Evolutionary conservation across 2,329 filamentous ascomycete genomes (phyloP), one percentile per base, ranked within the genome.

Genomic region (Colletotrichum limetticola): DNA sequence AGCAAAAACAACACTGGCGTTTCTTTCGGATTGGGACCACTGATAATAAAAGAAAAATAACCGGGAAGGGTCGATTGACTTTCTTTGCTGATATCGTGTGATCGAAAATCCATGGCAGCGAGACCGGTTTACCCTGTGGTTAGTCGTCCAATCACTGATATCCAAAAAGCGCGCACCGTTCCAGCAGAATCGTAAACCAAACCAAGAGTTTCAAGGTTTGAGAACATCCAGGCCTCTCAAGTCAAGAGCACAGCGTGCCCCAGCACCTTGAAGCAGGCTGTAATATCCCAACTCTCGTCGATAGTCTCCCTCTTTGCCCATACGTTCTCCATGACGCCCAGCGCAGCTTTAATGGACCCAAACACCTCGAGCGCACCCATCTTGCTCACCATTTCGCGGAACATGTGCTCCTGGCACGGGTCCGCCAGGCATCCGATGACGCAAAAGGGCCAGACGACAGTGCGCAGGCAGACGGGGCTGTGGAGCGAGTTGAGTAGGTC

Each of bases 281-380:
- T 80, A 56, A 86, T 74, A 66, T 86, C 85, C 85, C 84, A 87
- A 24, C 77, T 81, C 74, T 83, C 82, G 65, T 85, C 84, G 11
- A 83, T 82, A 65, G 80, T 75, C 11, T 80, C 80, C 9, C 84
- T 77, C 30, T 77, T 77, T 2, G 80, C 78, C 86, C 86, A 88
- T 1, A 87, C 84, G 35, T 78, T 80, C 76, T 87, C 84, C 84
- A 87, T 85, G 26, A 87, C 70, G 16, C 80, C 79, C 42, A 86
- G 76, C 3, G 85, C 84, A 66, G 85, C 83, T 68, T 79, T 81
- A 19, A 86, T 79, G 0, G 86, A 85, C 1, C 87, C 86, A 70
- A 88, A 87, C 2, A 85, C 79, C 65, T 82, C 81, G 4, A 87
- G 73, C 2, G 83, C 79, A 4, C 86, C 85, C 73, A 89, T 82